These are phyloP conservation scores for Diaporthe aspalathi DNA, from an alignment of 2,329 filamentous ascomycete species.

Conservation along the genomic window DNA sequence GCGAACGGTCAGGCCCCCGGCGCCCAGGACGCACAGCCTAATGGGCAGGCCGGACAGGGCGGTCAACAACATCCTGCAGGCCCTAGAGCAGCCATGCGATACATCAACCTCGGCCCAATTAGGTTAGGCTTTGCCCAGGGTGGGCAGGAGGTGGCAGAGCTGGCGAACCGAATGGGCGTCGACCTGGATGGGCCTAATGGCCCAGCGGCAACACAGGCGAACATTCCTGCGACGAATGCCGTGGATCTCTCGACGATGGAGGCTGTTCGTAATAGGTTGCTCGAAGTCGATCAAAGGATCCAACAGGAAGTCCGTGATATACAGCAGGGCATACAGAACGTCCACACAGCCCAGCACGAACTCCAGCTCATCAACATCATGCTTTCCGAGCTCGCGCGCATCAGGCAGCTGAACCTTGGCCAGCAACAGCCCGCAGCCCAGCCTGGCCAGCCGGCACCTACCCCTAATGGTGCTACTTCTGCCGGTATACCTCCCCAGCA, in stretches of 20 bases:
- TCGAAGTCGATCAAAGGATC: constrained; percentile 75
- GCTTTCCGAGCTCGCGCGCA: constrained; percentile 73
- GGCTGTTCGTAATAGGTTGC: constrained; percentile 69
- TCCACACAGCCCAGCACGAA: constrained; percentile 75
- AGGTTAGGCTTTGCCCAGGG: constrained; percentile 82
- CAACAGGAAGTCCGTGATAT: constrained; percentile 73
- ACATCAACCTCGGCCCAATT: constrained; percentile 73
- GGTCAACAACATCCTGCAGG: constrained; percentile 49
- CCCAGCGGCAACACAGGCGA: constrained; percentile 33
- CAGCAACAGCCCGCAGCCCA: constrained; percentile 36
- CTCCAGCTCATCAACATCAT: constrained; percentile 75
- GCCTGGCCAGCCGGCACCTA: constrained; percentile 28
- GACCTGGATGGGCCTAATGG: constrained; percentile 49
- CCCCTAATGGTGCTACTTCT: constrained; percentile 19
- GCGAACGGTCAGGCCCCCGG: constrained; percentile 44
- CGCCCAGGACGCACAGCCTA: constrained; percentile 43
- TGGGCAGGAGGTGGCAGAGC: constrained; percentile 73
- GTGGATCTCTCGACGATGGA: constrained; percentile 42
- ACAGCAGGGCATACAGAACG: constrained; percentile 71
- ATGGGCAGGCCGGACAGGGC: constrained; percentile 48
- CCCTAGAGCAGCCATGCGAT: constrained; percentile 45
- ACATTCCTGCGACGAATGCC: constrained; percentile 37
- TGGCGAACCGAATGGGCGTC: constrained; percentile 72
- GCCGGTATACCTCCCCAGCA: constrained; percentile 1
- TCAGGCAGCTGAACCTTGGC: constrained; percentile 65